These are phyloP conservation scores for Ceratobasidium sp. DNA, from an alignment of 1,284 basidiomycete species.

Conservation along the genomic window DNA sequence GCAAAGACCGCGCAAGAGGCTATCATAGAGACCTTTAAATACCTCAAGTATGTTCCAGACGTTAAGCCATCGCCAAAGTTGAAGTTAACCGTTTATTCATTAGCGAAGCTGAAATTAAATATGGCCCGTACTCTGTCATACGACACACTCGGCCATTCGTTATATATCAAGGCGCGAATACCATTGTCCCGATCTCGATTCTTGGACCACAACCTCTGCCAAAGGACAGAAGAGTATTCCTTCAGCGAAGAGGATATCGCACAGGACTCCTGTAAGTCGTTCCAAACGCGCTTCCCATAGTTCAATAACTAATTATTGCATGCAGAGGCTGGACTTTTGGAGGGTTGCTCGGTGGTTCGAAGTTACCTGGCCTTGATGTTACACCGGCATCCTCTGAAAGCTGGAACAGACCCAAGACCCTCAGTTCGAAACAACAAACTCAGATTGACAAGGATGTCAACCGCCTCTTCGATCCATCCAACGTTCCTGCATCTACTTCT, in stretches of 20 bases:
- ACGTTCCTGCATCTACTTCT: background rate
- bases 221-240: constrained; percentile 49
- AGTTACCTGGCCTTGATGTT: constrained; percentile 54
- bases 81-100: background rate
- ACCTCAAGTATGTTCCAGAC: constrained; percentile 8
- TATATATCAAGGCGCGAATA: constrained; percentile 43
- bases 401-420: constrained; percentile 45
- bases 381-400: constrained; percentile 50
- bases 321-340: constrained; percentile 54
- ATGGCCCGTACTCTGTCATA: constrained; percentile 35
- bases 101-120: constrained; percentile 26
- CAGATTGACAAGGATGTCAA: constrained; percentile 46
- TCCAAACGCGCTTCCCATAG: background rate
- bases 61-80: background rate
- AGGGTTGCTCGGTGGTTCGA: constrained; percentile 53
- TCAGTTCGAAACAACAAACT: constrained; percentile 44
- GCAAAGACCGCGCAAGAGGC: constrained; percentile 33
- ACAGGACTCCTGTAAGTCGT: constrained; percentile 51
- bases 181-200: constrained; percentile 42
- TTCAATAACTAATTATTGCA: background rate
- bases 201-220: constrained; percentile 45
- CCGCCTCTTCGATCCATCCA: constrained; percentile 40
- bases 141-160: constrained; percentile 47
- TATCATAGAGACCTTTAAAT: constrained; percentile 30
- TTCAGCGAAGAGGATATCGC: constrained; percentile 54